Conservation (phyloP, 805 yeast genomes). For the Cephaloascus fragrans region DNA sequence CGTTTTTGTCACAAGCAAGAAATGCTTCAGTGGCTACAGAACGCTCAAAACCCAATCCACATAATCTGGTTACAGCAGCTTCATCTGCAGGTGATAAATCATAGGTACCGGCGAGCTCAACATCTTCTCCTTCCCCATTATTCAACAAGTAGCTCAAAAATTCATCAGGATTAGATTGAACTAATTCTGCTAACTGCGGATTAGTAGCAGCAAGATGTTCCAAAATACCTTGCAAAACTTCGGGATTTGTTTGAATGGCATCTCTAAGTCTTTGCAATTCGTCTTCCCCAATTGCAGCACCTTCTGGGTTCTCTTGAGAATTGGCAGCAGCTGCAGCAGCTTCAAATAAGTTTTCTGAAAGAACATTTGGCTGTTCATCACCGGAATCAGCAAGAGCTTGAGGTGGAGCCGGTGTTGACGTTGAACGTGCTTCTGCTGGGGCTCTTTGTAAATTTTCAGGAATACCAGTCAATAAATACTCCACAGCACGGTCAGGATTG, state of each 20-base stretch:
- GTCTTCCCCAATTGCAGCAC: constrained; percentile 32
- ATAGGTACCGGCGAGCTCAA: constrained; percentile 38
- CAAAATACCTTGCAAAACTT: constrained; percentile 72
- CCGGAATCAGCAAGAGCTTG: constrained; percentile 10
- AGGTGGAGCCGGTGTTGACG: constrained; percentile 9
- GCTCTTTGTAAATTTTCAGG: constrained; percentile 51
- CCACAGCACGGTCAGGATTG: constrained; percentile 97
- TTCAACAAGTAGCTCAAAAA: constrained; percentile 60
- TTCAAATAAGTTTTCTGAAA: constrained; percentile 25
- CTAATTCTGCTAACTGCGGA: constrained; percentile 76
- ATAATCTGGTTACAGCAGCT: constrained; percentile 79
- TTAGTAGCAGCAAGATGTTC: constrained; percentile 73
- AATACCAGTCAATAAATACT: constrained; percentile 82
- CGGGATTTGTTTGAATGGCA: constrained; percentile 78
- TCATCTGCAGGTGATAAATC: constrained; percentile 74
- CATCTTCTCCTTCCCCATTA: constrained; percentile 48
- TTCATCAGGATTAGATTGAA: constrained; percentile 83
- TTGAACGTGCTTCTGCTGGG: constrained; percentile 9
- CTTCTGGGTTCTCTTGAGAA: constrained; percentile 14
- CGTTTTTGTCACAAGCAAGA: constrained; percentile 96
- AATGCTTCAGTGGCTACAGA: constrained; percentile 84
- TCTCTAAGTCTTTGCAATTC: constrained; percentile 58
- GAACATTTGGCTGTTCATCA: constrained; percentile 8
- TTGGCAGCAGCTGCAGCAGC: constrained; percentile 11
- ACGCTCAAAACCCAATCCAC: constrained; percentile 90